Conservation (phyloP, 305 asterid genomes). For the Withania somnifera region DNA sequence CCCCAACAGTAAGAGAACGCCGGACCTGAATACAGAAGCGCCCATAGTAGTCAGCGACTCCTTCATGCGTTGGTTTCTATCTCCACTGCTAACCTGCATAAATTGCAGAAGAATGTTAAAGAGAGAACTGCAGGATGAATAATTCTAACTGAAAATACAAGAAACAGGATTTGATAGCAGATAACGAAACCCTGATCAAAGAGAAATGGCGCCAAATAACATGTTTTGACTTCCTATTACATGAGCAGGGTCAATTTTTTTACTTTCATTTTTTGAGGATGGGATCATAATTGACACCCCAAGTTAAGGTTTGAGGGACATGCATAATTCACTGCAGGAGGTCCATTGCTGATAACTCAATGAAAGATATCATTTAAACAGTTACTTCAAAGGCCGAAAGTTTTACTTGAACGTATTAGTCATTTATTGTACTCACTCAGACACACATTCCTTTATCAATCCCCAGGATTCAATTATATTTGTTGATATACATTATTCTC, state of each 20-base stretch:
- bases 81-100: conserved; percentile 76
- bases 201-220: neutral
- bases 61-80: conserved; percentile 88
- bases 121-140: neutral
- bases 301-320: neutral
- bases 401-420: neutral
- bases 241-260: neutral
- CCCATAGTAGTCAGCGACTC: conserved; percentile 94
- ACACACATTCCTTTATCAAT: neutral
- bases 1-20: neutral
- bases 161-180: neutral
- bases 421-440: neutral
- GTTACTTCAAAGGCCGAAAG: neutral
- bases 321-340: neutral
- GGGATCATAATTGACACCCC: neutral
- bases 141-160: neutral
- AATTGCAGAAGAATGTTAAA: conserved; percentile 2
- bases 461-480: neutral
- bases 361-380: neutral
- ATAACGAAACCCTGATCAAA: neutral
- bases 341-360: neutral
- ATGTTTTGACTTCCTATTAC: neutral
- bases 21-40: conserved; percentile 94
- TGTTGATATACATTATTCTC: neutral
- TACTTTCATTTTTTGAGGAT: neutral